These are phyloP conservation scores for Aureobasidium subglaciale DNA, from an alignment of 2,329 filamentous ascomycete genomes.

Conservation along the genomic window DNA sequence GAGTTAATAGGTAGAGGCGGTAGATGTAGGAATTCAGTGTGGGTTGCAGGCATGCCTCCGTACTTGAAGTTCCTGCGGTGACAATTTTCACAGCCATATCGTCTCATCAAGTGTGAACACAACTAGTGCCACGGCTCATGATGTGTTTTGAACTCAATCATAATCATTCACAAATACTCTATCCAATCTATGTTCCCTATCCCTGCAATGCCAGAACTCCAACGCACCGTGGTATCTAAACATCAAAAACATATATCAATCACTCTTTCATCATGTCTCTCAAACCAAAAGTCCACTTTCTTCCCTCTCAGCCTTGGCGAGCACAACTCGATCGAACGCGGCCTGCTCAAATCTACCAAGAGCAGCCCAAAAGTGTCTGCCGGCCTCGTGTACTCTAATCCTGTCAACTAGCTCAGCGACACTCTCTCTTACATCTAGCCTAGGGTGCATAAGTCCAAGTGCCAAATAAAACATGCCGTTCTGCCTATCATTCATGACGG, in stretches of 20 bases:
- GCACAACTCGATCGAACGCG: constrained; percentile 71
- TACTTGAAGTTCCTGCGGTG: no score
- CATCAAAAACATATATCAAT: background rate
- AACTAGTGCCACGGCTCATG: no score
- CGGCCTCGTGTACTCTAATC: constrained; percentile 79
- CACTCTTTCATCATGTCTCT: background rate
- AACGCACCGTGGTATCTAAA: constrained; percentile 3
- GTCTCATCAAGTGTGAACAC: no score
- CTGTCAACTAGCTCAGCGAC: constrained; percentile 76
- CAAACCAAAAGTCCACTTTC: constrained; percentile 1
- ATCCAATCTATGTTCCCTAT: background rate
- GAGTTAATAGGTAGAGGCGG: no score
- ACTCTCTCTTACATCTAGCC: constrained; percentile 67
- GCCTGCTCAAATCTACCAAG: constrained; percentile 84
- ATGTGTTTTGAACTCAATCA: background rate
- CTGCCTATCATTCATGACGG: background rate
- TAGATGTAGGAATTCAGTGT: no score
- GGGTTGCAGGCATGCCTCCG: no score
- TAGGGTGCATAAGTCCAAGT: constrained; percentile 85
- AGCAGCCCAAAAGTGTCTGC: constrained; percentile 84
- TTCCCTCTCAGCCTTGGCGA: constrained; percentile 44
- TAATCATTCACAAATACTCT: background rate
- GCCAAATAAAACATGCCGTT: constrained; percentile 86
- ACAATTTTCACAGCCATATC: no score
- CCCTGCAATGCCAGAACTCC: background rate